Base-by-base conservation (phyloP, 495 filamentous ascomycete genomes). In the Chaetomium cochliodes region DNA sequence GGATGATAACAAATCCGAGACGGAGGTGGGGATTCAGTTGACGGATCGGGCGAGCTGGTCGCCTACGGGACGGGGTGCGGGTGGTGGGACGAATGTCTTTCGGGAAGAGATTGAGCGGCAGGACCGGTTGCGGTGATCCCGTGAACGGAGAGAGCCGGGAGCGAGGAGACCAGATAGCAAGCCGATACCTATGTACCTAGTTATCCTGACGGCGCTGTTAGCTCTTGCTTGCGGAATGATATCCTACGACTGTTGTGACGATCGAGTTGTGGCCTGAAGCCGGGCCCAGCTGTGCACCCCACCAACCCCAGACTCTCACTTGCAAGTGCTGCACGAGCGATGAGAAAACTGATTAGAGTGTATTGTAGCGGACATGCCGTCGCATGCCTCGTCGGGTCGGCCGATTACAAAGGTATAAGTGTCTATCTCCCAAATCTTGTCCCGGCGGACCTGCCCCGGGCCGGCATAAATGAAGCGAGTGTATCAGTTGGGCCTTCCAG, bases 21-120 rank as follows among this genome's bases (percentile, higher is more conserved):
- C 58, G 18, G 52, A 59, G 15, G 63, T 59, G 13, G 67, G 67
- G 23, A 67, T 74, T 54, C 63, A 74, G 67, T 39, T 77, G 60
- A 74, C 72, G 39, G 72, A 73, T 62, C 64, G 75, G 8, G 69
- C 70, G 6, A 75, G 74, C 57, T 76, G 74, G 73, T 72, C 72
- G 62, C 69, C 73, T 3, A 72, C 67, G 53, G 53, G 60, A 30
- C 37, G 51, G 42, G 61, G 25, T 26, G 37, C 37, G 8, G 54
- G 30, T 42, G 54, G 6, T 57, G 54, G 64, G 66, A 53, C 64
- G 63, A 76, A 77, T 56, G 72, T 77, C 23, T 77, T 77, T 61
- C 59, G 73, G 20, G 75, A 75, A 53, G 74, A 77, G 72, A 16
- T 77, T 26, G 65, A 66, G 67, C 54, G 73, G 51, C 75, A 77